phyloP scores from a whole-genome alignment of 2,329 filamentous ascomycete species.

The Trichoderma breve region DNA sequence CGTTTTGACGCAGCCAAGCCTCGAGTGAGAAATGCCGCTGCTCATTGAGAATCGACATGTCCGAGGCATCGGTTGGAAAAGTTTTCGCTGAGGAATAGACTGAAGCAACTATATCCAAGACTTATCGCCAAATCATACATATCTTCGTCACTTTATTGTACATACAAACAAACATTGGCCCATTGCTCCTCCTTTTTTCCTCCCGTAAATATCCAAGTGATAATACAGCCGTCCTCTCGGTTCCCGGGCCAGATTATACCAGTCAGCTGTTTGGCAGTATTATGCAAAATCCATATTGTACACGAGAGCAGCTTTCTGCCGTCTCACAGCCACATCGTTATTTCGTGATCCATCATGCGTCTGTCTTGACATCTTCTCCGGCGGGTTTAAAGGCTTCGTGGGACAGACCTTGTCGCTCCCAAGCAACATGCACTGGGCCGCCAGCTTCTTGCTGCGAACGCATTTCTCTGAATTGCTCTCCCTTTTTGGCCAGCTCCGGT shows the following conservation, averaged over 20 bases:
- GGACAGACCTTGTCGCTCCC: constrained; percentile 35
- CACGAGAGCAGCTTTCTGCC: neutral
- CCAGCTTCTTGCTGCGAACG: constrained; percentile 53
- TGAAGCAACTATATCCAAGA: neutral
- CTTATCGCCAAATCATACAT: neutral
- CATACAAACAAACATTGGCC: neutral
- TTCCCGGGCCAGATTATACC: neutral
- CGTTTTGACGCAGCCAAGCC: neutral
- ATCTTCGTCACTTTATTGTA: neutral
- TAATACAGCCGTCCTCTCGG: neutral
- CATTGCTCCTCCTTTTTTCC: neutral
- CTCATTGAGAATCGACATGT: neutral
- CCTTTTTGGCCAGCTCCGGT: constrained; percentile 46
- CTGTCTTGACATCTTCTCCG: neutral
- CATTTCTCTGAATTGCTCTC: constrained; percentile 56
- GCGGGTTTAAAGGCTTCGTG: neutral
- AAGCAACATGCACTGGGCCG: constrained; percentile 48
- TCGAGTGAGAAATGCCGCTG: neutral
- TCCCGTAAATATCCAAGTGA: neutral
- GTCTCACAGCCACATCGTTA: neutral
- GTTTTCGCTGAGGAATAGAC: neutral
- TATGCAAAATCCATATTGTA: neutral
- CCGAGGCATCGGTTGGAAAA: neutral
- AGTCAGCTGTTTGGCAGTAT: neutral
- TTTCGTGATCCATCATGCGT: neutral